Evolutionary conservation across 1,284 basidiomycete species (phyloP).

Genomic region (Ganoderma boninense): DNA sequence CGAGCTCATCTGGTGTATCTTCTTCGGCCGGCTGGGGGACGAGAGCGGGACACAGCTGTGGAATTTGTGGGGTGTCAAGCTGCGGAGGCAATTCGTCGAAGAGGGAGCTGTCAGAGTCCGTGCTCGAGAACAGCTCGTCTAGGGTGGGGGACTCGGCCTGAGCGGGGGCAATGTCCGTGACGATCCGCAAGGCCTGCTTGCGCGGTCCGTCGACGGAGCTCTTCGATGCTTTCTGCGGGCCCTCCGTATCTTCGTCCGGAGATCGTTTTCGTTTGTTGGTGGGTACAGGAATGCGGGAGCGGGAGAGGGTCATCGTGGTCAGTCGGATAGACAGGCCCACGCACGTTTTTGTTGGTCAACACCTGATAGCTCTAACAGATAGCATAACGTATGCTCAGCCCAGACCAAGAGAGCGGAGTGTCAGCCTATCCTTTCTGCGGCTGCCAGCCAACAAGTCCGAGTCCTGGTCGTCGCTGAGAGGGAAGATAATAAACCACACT

Average conservation of each 20-base stretch:
- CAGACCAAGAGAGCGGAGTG: slow-evolving; percentile 1
- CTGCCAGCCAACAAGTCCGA: not conserved
- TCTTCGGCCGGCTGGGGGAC: slow-evolving; percentile 7
- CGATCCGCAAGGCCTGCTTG: slow-evolving; percentile 21
- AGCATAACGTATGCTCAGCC: slow-evolving; percentile 2
- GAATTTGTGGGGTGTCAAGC: slow-evolving; percentile 13
- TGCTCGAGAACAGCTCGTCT: slow-evolving; percentile 23
- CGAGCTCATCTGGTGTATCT: slow-evolving; percentile 19
- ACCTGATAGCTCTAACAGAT: not conserved
- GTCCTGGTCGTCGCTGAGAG: not conserved
- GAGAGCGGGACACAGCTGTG: slow-evolving; percentile 7
- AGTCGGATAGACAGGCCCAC: not conserved
- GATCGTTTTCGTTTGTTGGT: slow-evolving; percentile 26
- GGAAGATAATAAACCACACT: too few relatives aligned
- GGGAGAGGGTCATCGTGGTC: slow-evolving; percentile 7
- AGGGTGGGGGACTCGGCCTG: slow-evolving; percentile 21
- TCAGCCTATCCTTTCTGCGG: slow-evolving; percentile 5
- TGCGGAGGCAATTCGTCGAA: slow-evolving; percentile 46
- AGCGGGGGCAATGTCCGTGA: slow-evolving; percentile 18
- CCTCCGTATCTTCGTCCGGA: slow-evolving; percentile 1
- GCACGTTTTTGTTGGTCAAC: not conserved
- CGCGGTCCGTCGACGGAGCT: not conserved
- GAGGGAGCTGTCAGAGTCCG: slow-evolving; percentile 48
- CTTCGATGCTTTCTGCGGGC: slow-evolving; percentile 5
- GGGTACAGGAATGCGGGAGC: slow-evolving; percentile 5